These are phyloP conservation scores for Alternaria gansuensis DNA, from an alignment of 2,329 filamentous ascomycete species.

Conservation along the genomic window DNA sequence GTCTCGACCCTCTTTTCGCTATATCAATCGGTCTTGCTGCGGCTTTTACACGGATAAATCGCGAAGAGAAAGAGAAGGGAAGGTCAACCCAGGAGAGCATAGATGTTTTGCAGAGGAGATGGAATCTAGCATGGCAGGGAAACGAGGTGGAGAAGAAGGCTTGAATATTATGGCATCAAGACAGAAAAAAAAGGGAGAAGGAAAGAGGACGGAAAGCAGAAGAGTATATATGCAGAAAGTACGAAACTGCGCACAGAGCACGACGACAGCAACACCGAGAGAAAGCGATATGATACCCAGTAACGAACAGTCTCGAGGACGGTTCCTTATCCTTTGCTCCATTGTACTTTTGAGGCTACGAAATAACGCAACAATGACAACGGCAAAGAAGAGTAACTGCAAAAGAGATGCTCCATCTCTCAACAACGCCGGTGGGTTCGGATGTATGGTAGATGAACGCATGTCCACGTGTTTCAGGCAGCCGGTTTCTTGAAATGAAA, in stretches of 20 bases:
- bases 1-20: slow-evolving; percentile 61
- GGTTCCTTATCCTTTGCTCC: not conserved
- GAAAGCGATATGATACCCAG: not conserved
- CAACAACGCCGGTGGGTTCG: not conserved
- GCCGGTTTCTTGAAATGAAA: not conserved
- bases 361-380: not conserved
- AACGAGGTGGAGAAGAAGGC: not conserved
- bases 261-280: not conserved
- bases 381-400: not conserved
- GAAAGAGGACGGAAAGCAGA: not conserved
- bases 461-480: not conserved
- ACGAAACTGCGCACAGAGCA: not conserved
- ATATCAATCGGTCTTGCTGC: slow-evolving; percentile 58
- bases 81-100: slow-evolving; percentile 50
- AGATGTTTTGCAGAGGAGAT: slow-evolving; percentile 54
- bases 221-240: not conserved
- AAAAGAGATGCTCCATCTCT: not conserved
- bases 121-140: slow-evolving; percentile 43
- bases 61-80: slow-evolving; percentile 61
- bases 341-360: not conserved
- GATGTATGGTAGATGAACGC: not conserved
- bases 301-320: not conserved
- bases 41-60: slow-evolving; percentile 53
- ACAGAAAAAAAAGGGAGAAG: not conserved
- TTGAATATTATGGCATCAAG: not conserved